Conservation (phyloP, 108 stramenopile genomes). For the Bacterosira constricta region DNA sequence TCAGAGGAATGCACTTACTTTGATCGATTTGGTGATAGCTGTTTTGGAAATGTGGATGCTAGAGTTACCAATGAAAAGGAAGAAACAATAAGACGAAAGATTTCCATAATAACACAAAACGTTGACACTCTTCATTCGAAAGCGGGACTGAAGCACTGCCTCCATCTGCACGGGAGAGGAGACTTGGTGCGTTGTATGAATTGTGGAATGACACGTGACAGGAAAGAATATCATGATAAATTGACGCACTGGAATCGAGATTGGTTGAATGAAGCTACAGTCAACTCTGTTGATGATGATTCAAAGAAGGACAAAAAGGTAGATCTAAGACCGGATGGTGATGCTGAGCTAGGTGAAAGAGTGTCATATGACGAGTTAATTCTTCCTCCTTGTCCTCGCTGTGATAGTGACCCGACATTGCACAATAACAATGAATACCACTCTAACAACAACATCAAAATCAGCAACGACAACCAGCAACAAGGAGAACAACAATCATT, state of each 20-base stretch:
- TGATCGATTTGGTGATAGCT: constrained; percentile 27
- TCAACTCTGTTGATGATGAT: background rate
- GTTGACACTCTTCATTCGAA: constrained; percentile 93
- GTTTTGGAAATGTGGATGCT: background rate
- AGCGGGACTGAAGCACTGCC: constrained; percentile 81
- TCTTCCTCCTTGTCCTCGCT: constrained; percentile 77
- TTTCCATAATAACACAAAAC: constrained; percentile 93
- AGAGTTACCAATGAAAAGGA: background rate
- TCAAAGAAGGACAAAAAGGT: background rate
- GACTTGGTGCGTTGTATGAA: constrained; percentile 84
- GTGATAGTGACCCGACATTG: constrained; percentile 36
- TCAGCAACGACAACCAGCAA: background rate
- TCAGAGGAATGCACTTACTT: constrained; percentile 53
- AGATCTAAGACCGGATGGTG: constrained; percentile 94
- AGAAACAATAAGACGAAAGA: constrained; percentile 1
- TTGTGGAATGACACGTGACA: constrained; percentile 71
- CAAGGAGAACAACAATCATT: constrained; percentile 51
- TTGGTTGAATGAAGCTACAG: constrained; percentile 57
- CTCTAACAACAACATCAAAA: background rate
- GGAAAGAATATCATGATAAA: constrained; percentile 80
- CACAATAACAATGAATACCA: background rate
- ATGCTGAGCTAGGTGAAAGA: constrained; percentile 68
- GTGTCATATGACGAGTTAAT: constrained; percentile 66
- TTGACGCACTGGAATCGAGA: constrained; percentile 68
- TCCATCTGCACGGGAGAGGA: constrained; percentile 92